These are phyloP conservation scores for Corchorus olitorius DNA, from an alignment of 345 rosid genomes.

Conservation along the genomic window DNA sequence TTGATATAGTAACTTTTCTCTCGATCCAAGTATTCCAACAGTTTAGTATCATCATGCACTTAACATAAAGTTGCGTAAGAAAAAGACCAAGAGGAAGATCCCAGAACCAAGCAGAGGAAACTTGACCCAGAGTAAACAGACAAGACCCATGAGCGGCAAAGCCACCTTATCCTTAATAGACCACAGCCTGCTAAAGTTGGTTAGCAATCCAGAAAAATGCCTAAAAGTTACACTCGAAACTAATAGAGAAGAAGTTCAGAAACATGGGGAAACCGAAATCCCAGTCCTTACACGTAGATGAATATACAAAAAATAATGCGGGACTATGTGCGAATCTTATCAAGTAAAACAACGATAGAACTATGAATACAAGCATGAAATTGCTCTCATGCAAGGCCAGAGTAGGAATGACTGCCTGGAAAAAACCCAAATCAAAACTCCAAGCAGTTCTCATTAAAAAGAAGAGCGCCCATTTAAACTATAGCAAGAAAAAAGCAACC, in stretches of 20 bases:
- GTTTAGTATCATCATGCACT: background rate
- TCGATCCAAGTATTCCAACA: background rate
- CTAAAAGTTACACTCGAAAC: constrained; percentile 12
- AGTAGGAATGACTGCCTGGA: background rate
- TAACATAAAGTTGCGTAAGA: background rate
- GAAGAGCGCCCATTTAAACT: constrained; percentile 5
- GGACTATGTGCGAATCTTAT: constrained; percentile 5
- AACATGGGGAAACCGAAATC: constrained; percentile 4
- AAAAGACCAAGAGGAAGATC: background rate
- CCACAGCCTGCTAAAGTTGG: constrained; percentile 13
- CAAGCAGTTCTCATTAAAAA: background rate
- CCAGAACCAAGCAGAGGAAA: background rate
- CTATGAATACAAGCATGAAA: background rate
- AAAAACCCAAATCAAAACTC: constrained; percentile 10
- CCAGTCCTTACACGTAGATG: constrained; percentile 3
- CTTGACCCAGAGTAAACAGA: background rate
- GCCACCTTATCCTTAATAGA: background rate
- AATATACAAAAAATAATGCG: background rate
- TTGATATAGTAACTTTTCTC: background rate
- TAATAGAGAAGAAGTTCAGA: background rate
- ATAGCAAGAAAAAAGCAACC: background rate
- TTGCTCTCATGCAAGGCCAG: constrained; percentile 10
- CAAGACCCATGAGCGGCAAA: background rate
- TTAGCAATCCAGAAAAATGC: constrained; percentile 16
- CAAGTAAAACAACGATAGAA: background rate